Conservation (phyloP, 2,329 filamentous ascomycete genomes). For the Cercospora brassicicola region DNA sequence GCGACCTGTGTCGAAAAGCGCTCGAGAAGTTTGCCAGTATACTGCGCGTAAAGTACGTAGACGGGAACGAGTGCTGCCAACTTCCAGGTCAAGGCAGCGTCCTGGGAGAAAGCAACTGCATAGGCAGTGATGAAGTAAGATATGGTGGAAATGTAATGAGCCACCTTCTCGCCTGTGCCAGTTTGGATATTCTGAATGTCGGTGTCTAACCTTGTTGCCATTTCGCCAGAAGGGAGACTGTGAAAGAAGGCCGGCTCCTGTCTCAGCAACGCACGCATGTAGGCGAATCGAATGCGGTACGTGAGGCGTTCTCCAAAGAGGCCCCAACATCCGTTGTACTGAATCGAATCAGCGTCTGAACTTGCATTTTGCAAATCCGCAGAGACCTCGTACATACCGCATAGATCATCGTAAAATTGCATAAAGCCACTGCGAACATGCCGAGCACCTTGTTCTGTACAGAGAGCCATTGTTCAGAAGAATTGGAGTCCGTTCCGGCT, state of each 20-base stretch:
- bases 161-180: conserved; percentile 70
- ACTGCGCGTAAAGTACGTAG: conserved; percentile 58
- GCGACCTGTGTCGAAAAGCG: conserved; percentile 54
- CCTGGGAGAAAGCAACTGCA: conserved; percentile 65
- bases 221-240: conserved; percentile 61
- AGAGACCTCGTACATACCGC: background rate
- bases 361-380: background rate
- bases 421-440: background rate
- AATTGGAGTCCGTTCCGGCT: background rate
- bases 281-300: conserved; percentile 61
- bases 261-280: conserved; percentile 58
- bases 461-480: conserved; percentile 3
- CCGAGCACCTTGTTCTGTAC: conserved; percentile 7
- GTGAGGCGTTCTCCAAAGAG: conserved; percentile 64
- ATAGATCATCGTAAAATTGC: conserved; percentile 4
- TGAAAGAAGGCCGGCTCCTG: conserved; percentile 67
- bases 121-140: conserved; percentile 66
- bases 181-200: conserved; percentile 67
- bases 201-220: conserved; percentile 60
- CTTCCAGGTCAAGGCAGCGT: conserved; percentile 62
- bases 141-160: conserved; percentile 60
- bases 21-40: conserved; percentile 56
- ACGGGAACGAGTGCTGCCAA: conserved; percentile 63
- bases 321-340: conserved; percentile 50
- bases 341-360: background rate